Conservation (phyloP, 345 rosid species). For the Eutrema heterophyllum region DNA sequence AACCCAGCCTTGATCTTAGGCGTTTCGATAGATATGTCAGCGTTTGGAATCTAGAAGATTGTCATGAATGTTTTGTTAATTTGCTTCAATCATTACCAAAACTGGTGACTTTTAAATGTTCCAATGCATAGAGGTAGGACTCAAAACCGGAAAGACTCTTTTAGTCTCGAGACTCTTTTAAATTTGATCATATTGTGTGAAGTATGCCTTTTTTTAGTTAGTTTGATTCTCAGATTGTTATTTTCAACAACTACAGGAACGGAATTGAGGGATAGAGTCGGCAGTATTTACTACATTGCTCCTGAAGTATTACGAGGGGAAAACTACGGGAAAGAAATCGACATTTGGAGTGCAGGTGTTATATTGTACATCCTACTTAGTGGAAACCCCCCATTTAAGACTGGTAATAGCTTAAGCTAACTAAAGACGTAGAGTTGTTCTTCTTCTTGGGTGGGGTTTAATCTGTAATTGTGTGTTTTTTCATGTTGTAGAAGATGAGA, state of each 20-base stretch:
- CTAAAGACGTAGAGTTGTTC: neutral
- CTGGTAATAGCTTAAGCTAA: conserved; percentile 38
- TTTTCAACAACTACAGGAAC: conserved; percentile 41
- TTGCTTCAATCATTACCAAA: neutral
- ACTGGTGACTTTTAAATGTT: neutral
- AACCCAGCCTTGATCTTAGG: no score
- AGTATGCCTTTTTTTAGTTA: neutral
- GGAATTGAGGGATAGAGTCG: conserved; percentile 51
- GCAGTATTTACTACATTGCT: conserved; percentile 76
- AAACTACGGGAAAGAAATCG: conserved; percentile 74
- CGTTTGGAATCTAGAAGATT: no score
- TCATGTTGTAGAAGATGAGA: conserved; percentile 31
- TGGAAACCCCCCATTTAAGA: conserved; percentile 71
- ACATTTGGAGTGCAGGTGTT: conserved; percentile 84
- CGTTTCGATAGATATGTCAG: no score
- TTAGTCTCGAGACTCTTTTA: no score
- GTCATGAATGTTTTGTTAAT: no score
- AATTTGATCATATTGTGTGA: no score
- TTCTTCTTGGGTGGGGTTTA: neutral
- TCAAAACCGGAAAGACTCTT: no score
- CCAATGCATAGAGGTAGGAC: neutral
- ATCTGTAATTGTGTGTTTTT: neutral
- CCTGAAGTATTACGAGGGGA: conserved; percentile 63
- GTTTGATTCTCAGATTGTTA: neutral
- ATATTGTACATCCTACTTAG: conserved; percentile 70